These are phyloP conservation scores for Pelargonium nanum DNA, from an alignment of 345 rosid genomes.

Conservation along the genomic window DNA sequence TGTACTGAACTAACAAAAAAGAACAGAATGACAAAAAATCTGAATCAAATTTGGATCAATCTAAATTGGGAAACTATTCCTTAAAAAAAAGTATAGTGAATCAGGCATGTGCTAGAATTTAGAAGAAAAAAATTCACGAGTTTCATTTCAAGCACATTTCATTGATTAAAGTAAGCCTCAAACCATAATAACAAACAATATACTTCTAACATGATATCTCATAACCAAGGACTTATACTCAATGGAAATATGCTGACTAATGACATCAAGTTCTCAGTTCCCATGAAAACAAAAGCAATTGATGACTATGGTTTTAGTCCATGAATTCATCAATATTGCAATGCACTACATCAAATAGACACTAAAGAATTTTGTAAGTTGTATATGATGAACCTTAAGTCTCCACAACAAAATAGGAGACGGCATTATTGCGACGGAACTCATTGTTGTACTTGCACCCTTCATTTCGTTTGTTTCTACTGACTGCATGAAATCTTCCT, in stretches of 20 bases:
- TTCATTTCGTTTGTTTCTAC: slow-evolving; percentile 37
- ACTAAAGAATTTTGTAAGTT: not conserved
- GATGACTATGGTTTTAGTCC: not conserved
- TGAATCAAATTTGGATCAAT: not conserved
- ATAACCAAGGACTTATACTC: not conserved
- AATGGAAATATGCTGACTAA: not conserved
- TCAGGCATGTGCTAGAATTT: not conserved
- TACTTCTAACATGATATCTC: not conserved
- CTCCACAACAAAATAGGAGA: slow-evolving; percentile 67
- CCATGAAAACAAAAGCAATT: not conserved
- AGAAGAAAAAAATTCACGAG: not conserved
- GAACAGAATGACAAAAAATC: not conserved
- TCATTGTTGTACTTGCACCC: slow-evolving; percentile 30
- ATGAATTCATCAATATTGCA: not conserved
- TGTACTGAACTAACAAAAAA: no score
- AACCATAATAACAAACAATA: no score
- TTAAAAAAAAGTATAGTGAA: not conserved
- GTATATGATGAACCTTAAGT: slow-evolving; percentile 51
- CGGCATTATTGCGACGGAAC: slow-evolving; percentile 45
- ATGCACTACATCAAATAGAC: not conserved
- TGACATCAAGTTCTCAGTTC: not conserved
- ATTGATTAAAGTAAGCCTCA: no score
- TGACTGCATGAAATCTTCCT: slow-evolving; percentile 36
- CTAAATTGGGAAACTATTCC: not conserved
- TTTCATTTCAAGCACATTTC: not conserved